Percentiles rank a stretch among this genome's conserved stretches.
Conservation (phyloP, 306 rosid species). For the Fragaria vesca region DNA sequence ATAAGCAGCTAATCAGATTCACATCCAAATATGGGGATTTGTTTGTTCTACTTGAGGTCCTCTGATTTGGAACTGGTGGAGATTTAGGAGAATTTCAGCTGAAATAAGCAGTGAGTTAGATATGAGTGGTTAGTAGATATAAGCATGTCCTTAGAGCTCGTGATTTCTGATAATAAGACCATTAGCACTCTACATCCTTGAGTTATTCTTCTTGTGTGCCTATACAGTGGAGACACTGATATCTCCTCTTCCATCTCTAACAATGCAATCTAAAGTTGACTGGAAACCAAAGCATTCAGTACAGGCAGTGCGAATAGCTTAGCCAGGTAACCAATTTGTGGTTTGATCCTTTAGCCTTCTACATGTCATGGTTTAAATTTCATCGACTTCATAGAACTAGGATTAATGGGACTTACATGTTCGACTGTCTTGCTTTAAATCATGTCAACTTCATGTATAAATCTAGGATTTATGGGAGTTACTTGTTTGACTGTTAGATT, state of each 20-base stretch:
- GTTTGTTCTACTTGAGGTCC: not conserved
- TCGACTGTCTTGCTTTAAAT: not conserved
- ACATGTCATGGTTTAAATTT: not conserved
- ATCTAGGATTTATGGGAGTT: not conserved
- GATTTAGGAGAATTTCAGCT: not conserved
- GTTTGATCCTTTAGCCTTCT: not conserved
- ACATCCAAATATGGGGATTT: not conserved
- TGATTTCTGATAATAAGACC: not conserved
- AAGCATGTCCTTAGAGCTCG: not conserved
- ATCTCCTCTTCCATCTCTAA: not conserved
- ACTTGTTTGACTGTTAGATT: not conserved
- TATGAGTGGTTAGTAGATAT: not conserved
- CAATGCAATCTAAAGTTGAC: not conserved
- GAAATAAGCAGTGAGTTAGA: not conserved
- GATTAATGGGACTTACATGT: not conserved
- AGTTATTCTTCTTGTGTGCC: not conserved
- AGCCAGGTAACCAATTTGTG: not conserved
- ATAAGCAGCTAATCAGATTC: not conserved
- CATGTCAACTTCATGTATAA: not conserved
- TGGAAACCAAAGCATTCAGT: not conserved
- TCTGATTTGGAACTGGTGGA: not conserved
- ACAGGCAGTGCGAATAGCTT: not conserved
- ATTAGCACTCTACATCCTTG: not conserved
- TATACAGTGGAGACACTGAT: not conserved
- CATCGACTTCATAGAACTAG: not conserved